Evolutionary conservation across 257 asterid genomes (phyloP).

Genomic region (Fraxinus quadrangulata): DNA sequence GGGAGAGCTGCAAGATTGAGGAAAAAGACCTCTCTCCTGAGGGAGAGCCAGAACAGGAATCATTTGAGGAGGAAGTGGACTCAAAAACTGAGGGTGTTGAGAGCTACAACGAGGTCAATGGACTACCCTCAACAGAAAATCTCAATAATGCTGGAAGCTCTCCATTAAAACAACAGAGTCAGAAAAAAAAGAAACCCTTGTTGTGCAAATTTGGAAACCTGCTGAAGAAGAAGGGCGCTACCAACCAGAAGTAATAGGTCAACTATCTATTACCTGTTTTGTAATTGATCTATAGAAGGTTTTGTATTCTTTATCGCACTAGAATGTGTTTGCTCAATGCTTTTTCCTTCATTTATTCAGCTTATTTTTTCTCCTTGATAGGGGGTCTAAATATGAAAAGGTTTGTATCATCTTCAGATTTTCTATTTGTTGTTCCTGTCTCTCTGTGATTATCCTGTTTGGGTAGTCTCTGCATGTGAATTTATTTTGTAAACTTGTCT

Average conservation of each 20-base stretch:
- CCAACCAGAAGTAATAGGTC: conserved; percentile 53
- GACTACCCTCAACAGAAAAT: conserved; percentile 48
- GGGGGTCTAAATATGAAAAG: conserved; percentile 27
- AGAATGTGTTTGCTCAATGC: conserved; percentile 36
- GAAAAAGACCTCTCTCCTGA: conserved; percentile 77
- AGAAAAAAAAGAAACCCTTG: conserved; percentile 87
- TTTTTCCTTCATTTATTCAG: conserved; percentile 20
- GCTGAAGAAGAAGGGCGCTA: conserved; percentile 75
- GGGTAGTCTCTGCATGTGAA: conserved; percentile 20
- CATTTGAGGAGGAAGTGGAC: conserved; percentile 69
- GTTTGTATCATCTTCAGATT: conserved; percentile 43
- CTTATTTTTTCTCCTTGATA: conserved; percentile 3
- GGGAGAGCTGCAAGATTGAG: conserved; percentile 42
- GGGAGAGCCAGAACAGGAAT: conserved; percentile 60
- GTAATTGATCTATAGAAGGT: conserved; percentile 31
- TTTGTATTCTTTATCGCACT: conserved; percentile 40
- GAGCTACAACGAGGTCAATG: conserved; percentile 48
- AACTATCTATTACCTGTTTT: conserved; percentile 2
- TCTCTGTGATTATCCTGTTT: conserved; percentile 24
- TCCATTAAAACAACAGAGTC: conserved; percentile 44
- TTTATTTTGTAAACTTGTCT: background rate
- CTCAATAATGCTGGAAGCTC: conserved; percentile 53
- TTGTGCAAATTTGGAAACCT: conserved; percentile 80
- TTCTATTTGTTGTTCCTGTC: conserved; percentile 22
- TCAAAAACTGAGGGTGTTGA: conserved; percentile 55